Percentiles rank a stretch among this genome's conserved stretches.
Evolutionary conservation across 257 asterid species (phyloP).

Genomic region (Solanum megistacrolobum): DNA sequence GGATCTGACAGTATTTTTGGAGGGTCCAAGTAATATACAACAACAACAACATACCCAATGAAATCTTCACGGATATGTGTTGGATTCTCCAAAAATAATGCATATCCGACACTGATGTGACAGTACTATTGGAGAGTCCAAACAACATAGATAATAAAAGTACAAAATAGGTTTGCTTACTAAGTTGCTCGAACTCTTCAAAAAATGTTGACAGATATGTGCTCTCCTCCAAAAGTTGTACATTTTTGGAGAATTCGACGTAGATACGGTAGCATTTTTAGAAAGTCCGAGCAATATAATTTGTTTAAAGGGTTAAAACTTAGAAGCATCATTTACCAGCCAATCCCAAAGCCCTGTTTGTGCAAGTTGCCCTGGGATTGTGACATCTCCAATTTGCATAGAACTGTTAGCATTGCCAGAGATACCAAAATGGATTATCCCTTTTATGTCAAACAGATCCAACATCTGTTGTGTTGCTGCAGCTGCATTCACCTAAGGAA

Average conservation of each 20-base stretch:
- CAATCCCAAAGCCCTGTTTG: conserved; percentile 64
- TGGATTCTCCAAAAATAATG: not conserved
- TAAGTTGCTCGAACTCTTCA: not conserved
- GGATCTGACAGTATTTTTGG: not conserved
- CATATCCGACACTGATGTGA: not conserved
- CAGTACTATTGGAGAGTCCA: not conserved
- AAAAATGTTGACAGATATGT: not conserved
- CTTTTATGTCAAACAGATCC: conserved; percentile 38
- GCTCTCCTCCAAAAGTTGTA: not conserved
- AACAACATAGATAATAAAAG: not conserved
- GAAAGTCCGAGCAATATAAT: not conserved
- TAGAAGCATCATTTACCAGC: conserved; percentile 29
- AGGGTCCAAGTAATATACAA: not conserved
- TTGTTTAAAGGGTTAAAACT: not conserved
- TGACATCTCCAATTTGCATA: conserved; percentile 48
- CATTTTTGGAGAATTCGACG: not conserved
- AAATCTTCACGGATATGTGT: too few species aligned
- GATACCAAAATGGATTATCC: conserved; percentile 54
- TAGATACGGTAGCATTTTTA: fast-evolving
- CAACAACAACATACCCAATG: too few species aligned
- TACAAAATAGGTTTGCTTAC: not conserved
- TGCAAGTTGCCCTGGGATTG: conserved; percentile 35
- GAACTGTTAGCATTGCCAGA: conserved; percentile 54
- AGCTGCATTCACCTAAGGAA: conserved; percentile 56
- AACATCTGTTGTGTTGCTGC: conserved; percentile 61